Percentiles rank a stretch among this genome's conserved stretches.
Evolutionary conservation across 108 stramenopile species (phyloP).

Genomic region (Schizochytrium sp.): DNA sequence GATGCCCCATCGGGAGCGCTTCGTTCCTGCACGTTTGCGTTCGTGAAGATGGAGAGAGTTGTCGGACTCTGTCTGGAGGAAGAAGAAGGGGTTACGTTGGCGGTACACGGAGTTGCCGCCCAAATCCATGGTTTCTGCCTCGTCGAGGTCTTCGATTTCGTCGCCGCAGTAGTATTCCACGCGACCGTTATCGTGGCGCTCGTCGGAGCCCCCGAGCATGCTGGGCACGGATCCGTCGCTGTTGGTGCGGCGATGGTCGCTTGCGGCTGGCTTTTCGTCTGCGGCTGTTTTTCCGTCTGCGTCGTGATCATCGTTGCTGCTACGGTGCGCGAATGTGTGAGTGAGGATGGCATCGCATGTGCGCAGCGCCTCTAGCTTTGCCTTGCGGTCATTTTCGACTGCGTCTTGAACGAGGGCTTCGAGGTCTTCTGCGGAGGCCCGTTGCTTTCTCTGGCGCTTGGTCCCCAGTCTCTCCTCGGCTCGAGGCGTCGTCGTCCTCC

Average conservation of each 20-base stretch:
- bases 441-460: no score
- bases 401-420: no score
- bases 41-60: not conserved
- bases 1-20: not conserved
- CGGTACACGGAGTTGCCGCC: not conserved
- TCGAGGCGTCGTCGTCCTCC: no score
- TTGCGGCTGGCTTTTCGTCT: not conserved
- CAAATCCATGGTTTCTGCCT: not conserved
- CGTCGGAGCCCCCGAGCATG: not conserved
- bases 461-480: no score
- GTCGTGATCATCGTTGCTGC: no score
- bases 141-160: not conserved
- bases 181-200: not conserved
- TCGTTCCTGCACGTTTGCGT: not conserved
- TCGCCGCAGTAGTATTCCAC: not conserved
- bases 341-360: no score
- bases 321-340: no score
- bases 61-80: not conserved
- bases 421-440: no score
- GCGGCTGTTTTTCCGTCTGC: no score
- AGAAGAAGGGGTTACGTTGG: not conserved
- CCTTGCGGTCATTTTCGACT: no score
- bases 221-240: not conserved
- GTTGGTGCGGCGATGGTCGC: not conserved
- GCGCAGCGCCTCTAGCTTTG: no score